These are phyloP conservation scores for Stereocaulon alpinum DNA, from an alignment of 495 filamentous ascomycete species.

Conservation along the genomic window DNA sequence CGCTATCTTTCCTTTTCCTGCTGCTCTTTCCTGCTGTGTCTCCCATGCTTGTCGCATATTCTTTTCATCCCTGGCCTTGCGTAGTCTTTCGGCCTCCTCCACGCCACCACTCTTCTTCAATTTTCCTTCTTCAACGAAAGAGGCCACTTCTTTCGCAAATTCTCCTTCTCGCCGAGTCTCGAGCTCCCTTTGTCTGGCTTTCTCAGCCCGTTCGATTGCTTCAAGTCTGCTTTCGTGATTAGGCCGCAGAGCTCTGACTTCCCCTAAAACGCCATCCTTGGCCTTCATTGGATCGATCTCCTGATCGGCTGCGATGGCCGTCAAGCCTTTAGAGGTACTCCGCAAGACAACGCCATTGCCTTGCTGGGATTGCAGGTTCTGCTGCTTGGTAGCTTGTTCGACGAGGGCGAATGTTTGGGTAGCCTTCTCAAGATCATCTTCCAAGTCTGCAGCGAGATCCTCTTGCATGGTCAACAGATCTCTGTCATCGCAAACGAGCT, in stretches of 20 bases:
- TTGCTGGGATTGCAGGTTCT: conserved; percentile 59
- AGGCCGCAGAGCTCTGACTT: conserved; percentile 87
- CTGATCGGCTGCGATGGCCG: conserved; percentile 49
- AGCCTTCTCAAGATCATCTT: conserved; percentile 92
- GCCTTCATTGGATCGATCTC: conserved; percentile 64
- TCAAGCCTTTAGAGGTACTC: conserved; percentile 49
- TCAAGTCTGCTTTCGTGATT: conserved; percentile 90
- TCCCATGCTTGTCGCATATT: conserved; percentile 82
- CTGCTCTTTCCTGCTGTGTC: conserved; percentile 43
- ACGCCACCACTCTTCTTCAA: conserved; percentile 92
- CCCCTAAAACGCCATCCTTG: conserved; percentile 83
- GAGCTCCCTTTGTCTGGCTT: conserved; percentile 74
- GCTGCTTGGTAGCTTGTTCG: conserved; percentile 92
- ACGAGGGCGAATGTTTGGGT: conserved; percentile 86
- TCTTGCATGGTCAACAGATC: conserved; percentile 92
- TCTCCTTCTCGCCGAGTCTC: conserved; percentile 65
- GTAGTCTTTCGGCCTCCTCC: conserved; percentile 81
- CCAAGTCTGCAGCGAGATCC: conserved; percentile 79
- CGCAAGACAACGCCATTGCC: conserved; percentile 34
- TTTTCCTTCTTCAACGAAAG: conserved; percentile 83
- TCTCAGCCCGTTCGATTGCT: conserved; percentile 92
- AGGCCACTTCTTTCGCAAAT: conserved; percentile 78
- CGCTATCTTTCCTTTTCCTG: conserved; percentile 21
- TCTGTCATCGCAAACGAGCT: conserved; percentile 87
- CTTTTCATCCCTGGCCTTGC: conserved; percentile 78